Base-by-base conservation (phyloP, 2,329 filamentous ascomycete genomes). In the Lachnellula subtilissima region DNA sequence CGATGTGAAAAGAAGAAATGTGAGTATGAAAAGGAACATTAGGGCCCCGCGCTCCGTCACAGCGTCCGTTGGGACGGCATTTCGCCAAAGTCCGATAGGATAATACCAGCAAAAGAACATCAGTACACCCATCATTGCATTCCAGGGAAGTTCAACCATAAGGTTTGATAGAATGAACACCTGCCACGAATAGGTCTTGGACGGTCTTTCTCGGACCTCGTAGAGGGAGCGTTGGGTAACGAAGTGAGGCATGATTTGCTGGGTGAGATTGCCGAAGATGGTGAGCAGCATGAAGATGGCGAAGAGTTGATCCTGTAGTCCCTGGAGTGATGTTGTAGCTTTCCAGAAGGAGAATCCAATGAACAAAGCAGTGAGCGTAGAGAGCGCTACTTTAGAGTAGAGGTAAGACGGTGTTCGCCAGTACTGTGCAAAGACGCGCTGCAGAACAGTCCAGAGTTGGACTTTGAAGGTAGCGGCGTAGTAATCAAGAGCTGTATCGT, bases 101-200 rank as follows among this genome's bases (percentile, higher is more conserved):
- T 92, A 96, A 76, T 96, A 96, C 83, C 88, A 93, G 70, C 79
- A 85, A 67, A 90, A 79, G 76, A 78, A 96, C 75, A 92, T 86
- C 61, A 95, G 74, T n/a, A 86, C 78, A 3, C 84, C 82, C 79
- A 89, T 86, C 45, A 94, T 72, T 0, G 58, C 48, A 69, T 95
- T 91, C 86, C 89, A 96, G 0, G 91, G 89, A 2, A 96, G 75
- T 71, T 96, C 92, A 57, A 93, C 89, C 32, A 91, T 74, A 61
- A 96, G 88, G 37, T 88, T 85, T 55, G 88, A 88, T 0, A 87
- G 69, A 64, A 89, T 78, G 14, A 88, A 73, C 28, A 85, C 74
- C 57, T 88, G 75, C 76, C 85, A 89, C 1, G 82, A 85, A 72
- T 93, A 94, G 25, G 91, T 90, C 69, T 91, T 91, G 15, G 86